These are phyloP conservation scores for Kluyveromyces nonfermentans DNA, from an alignment of 805 yeast species.

Conservation along the genomic window DNA sequence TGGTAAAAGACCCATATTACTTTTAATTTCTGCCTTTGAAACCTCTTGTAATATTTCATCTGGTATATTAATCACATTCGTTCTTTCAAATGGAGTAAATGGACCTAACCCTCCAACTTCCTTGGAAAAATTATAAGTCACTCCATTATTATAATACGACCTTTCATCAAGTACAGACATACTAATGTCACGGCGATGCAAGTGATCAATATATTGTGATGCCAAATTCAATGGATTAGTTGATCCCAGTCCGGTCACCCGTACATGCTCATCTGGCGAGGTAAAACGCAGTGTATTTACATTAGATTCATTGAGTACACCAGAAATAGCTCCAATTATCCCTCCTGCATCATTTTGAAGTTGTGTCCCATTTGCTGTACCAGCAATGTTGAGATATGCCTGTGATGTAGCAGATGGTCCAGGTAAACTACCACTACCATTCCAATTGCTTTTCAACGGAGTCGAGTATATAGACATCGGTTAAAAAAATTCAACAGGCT, in stretches of 20 bases:
- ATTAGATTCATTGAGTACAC: conserved; percentile 1
- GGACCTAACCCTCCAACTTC: conserved; percentile 36
- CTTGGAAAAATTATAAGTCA: conserved; percentile 58
- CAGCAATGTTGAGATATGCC: background rate
- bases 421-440: background rate
- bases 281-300: conserved; percentile 2
- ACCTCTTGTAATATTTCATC: conserved; percentile 70
- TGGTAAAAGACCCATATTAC: conserved; percentile 76
- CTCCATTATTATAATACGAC: conserved; percentile 43
- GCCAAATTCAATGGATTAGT: conserved; percentile 44
- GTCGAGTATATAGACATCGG: conserved; percentile 25
- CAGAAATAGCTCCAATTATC: conserved; percentile 1
- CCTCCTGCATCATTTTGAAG: background rate
- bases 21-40: conserved; percentile 52
- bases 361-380: background rate
- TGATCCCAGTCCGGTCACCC: conserved; percentile 25
- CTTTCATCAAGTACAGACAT: conserved; percentile 46
- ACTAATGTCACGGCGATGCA: conserved; percentile 49
- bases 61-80: conserved; percentile 62
- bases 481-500: background rate
- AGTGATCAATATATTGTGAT: conserved; percentile 49
- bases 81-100: conserved; percentile 70
- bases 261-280: conserved; percentile 23
- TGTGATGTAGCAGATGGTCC: background rate
- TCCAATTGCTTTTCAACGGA: conserved; percentile 20